Conservation (phyloP, 495 filamentous ascomycete genomes). For the Xylaria flabelliformis region DNA sequence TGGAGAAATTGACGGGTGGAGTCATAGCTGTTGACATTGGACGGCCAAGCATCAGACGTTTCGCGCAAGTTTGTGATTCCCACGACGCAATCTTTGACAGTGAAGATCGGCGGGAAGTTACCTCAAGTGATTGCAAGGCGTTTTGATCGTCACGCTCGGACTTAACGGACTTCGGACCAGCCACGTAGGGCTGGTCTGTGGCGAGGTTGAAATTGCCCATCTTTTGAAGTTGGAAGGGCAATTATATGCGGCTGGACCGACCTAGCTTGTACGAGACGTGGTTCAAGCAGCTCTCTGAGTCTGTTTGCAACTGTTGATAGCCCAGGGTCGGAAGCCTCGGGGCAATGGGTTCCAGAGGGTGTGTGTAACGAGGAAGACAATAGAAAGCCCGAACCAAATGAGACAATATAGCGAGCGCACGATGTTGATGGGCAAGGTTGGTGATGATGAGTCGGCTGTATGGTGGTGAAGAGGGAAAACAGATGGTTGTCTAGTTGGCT, state of each 20-base stretch:
- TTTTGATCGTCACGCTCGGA: slow-evolving; percentile 1
- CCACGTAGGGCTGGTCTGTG: neutral
- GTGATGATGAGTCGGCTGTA: neutral
- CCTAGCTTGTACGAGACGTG: neutral
- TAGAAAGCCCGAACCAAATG: neutral
- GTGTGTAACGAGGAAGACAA: neutral
- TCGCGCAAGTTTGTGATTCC: slow-evolving; percentile 29
- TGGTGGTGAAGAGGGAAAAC: neutral
- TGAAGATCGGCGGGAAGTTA: neutral
- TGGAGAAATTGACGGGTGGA: slow-evolving; percentile 66
- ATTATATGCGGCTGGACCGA: neutral
- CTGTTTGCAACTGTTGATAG: neutral
- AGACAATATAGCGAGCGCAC: neutral
- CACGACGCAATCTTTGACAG: slow-evolving; percentile 17
- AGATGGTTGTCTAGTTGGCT: neutral
- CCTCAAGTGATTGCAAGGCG: neutral
- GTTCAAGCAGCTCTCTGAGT: neutral
- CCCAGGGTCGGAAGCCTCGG: neutral
- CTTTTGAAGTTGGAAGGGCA: neutral
- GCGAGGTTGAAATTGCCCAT: neutral
- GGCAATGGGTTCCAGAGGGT: neutral
- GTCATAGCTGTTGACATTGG: slow-evolving; percentile 18
- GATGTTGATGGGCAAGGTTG: neutral
- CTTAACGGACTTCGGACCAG: neutral
- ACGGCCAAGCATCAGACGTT: slow-evolving; percentile 30